A percentile compares a stretch with the other conserved stretches of the same genome.
These are phyloP conservation scores for Lignosus rhinocerotis DNA, from an alignment of 1,284 basidiomycete species.

Conservation along the genomic window DNA sequence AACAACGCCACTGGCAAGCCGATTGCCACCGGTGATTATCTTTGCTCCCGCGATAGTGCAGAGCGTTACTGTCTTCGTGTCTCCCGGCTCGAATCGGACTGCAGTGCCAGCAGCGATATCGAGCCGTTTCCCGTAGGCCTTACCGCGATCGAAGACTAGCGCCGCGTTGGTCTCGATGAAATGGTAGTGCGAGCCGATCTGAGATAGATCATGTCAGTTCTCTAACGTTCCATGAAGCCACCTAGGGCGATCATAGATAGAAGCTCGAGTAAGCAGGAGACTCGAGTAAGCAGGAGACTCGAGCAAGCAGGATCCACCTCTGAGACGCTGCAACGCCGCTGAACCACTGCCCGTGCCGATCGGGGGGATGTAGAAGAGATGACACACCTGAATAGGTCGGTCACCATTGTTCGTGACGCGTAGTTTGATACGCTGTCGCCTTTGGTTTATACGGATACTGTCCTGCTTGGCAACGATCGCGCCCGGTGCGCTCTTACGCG, in stretches of 20 bases:
- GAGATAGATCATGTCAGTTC: neutral
- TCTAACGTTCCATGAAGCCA: neutral
- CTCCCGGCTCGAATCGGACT: slow-evolving; percentile 95
- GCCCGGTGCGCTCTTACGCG: slow-evolving; percentile 65
- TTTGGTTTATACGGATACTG: slow-evolving; percentile 75
- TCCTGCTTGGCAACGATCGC: slow-evolving; percentile 71
- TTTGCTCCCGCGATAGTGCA: slow-evolving; percentile 78
- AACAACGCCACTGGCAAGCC: slow-evolving; percentile 62
- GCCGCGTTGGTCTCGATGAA: slow-evolving; percentile 89
- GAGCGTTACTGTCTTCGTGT: slow-evolving; percentile 82
- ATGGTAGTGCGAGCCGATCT: slow-evolving; percentile 93
- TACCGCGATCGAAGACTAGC: slow-evolving; percentile 81
- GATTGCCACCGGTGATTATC: slow-evolving; percentile 81
- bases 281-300: too few relatives aligned
- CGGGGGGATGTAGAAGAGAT: neutral
- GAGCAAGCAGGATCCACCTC: neutral
- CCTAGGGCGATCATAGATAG: neutral
- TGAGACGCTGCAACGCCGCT: too few relatives aligned
- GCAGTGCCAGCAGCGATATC: slow-evolving; percentile 95
- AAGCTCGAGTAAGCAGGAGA: neutral
- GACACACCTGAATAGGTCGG: slow-evolving; percentile 83
- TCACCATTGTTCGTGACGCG: slow-evolving; percentile 93
- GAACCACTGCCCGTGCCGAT: too few relatives aligned
- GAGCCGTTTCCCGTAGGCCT: slow-evolving; percentile 83
- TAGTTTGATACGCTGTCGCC: slow-evolving; percentile 69